Conservation (phyloP, 2,329 filamentous ascomycete genomes). For the Seiridium unicorne region DNA sequence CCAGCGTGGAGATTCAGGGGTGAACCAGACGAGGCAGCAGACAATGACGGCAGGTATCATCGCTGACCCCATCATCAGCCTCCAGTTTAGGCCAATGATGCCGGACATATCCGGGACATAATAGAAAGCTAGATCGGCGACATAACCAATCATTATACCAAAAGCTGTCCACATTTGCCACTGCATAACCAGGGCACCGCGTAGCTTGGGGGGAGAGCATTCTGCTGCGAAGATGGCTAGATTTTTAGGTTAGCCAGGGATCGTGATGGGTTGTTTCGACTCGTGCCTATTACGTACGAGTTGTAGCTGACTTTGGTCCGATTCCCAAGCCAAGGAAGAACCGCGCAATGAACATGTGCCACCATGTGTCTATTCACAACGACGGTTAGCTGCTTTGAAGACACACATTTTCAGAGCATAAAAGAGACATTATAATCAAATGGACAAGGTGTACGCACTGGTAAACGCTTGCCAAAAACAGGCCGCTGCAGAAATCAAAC, state of each 20-base stretch:
- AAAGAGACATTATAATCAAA: not conserved
- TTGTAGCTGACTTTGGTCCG: slow-evolving; percentile 68
- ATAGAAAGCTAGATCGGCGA: slow-evolving; percentile 61
- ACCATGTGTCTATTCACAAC: slow-evolving; percentile 35
- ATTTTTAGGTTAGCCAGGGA: not conserved
- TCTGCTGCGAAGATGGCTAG: slow-evolving; percentile 67
- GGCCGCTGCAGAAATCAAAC: slow-evolving; percentile 56
- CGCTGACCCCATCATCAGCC: slow-evolving; percentile 67
- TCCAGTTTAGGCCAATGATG: slow-evolving; percentile 62
- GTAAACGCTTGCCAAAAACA: slow-evolving; percentile 35
- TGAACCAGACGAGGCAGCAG: slow-evolving; percentile 49
- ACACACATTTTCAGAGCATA: not conserved
- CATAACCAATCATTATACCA: slow-evolving; percentile 57
- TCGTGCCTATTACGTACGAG: slow-evolving; percentile 29
- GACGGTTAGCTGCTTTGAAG: not conserved
- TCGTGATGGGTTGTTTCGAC: not conserved
- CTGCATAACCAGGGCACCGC: slow-evolving; percentile 68
- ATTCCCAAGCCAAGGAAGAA: slow-evolving; percentile 70
- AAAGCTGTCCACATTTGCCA: slow-evolving; percentile 45
- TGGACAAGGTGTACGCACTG: not conserved
- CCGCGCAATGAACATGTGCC: slow-evolving; percentile 69
- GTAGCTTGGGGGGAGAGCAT: slow-evolving; percentile 60
- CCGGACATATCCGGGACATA: slow-evolving; percentile 47
- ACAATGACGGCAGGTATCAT: slow-evolving; percentile 60
- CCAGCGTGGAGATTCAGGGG: slow-evolving; percentile 21